Base-by-base conservation (phyloP, 2,329 filamentous ascomycete species). In the Leptoxyphium fumago region DNA sequence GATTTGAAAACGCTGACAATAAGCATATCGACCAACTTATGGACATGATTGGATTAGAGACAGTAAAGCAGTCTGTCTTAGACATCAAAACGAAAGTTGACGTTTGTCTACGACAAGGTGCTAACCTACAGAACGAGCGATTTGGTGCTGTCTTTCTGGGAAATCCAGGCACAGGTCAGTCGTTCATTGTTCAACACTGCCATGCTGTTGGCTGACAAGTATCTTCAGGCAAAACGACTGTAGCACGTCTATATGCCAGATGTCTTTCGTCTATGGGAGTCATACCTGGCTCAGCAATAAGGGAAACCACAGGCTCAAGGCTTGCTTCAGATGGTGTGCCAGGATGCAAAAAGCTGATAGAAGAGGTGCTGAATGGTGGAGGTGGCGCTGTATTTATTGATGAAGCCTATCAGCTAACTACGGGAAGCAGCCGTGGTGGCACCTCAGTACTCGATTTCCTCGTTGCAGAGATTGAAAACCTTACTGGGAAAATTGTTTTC, bases 371-470 rank as follows among this genome's bases (percentile, higher is more conserved):
- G 3, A 65, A 77, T 26, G 50, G 61, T 0, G 77, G 74, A 0
- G 83, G 82, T 0, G 84, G 84, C 0, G 78, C 78, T 0, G 54
- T 85, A 1, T 88, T 89, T 54, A 80, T 89, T 17, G 84, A 89
- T 47, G 83, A 89, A 57, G 82, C 83, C 0, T 87, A 89, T 53
- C 82, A 88, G 49, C 66, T 89, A 0, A 70, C 75, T 0, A 75
- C 74, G 1, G 72, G 72, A 0, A 26, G 75, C 44, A 80, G 64
- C 17, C 52, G 57, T 2, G 74, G 73, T 0, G 82, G 82, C 0
- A 65, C 62, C 0, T 70, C 72, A 0, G 80, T 86, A 0, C 64
- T 89, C 0, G 82, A 89, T 48, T 84, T 72, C 47, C 64, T 89
- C 0, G 70, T 89, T 0, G 70, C 80, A 0, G 81, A 87, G 52